Evolutionary conservation across 257 asterid genomes (phyloP), one percentile per base, ranked within the genome.

Genomic region (Rhazya stricta): DNA sequence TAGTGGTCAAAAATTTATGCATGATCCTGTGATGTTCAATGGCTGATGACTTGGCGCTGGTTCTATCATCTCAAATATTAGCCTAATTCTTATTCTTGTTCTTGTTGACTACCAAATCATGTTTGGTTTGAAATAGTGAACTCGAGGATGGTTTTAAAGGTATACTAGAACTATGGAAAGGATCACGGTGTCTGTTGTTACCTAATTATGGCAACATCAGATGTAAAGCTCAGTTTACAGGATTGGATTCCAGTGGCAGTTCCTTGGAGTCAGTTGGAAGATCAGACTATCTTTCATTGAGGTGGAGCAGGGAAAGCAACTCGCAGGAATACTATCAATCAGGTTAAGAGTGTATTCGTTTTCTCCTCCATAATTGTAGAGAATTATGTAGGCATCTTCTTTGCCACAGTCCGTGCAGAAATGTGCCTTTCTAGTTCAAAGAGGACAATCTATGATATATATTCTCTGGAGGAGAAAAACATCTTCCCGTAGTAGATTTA

Each of bases 111-210:
- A 19, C 6, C 70, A 21, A 13, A 48, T 57, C 67, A 60, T 57
- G 36, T 74, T 61, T 67, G 53, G 51, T 23, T 41, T 60, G 61
- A 61, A 75, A 48, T 74, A 88, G 90, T 50, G 73, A 79, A 78
- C 76, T 84, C 61, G 45, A 78, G 71, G 88, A 63, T 50, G 85
- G 21, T 74, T 62, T 76, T 67, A 78, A 79, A 61, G 54, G 63
- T 71, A 45, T 50, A 30, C 62, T 41, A 48, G 83, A 79, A 51
- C 29, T 51, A 53, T 77, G 76, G 79, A 69, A 60, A 71, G 66
- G 71, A 76, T 42, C 73, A 29, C 60, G 73, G 15, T 51, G 37
- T 63, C 63, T 79, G 62, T 66, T 71, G 67, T 67, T 46, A 69
- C 45, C 36, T 41, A 41, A 67, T 76, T 46, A 73, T 37, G 67